Base-by-base conservation (phyloP, 176 grass and related monocot genomes). In the Ananas comosus region DNA sequence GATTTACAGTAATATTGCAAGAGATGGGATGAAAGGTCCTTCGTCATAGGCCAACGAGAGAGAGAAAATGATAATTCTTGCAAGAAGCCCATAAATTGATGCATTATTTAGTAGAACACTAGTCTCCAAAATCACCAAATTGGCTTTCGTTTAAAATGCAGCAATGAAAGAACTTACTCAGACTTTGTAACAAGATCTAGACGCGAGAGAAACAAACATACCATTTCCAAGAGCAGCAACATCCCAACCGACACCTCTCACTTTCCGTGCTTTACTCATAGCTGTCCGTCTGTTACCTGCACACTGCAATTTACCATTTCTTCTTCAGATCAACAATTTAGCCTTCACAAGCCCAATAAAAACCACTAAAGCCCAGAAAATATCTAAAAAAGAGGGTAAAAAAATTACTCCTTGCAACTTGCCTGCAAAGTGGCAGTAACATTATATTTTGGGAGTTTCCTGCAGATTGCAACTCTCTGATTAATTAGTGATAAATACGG, bases 221-320 rank as follows among this genome's bases (percentile, higher is more conserved):
- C 89, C 94, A 72, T 90, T 99, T 88, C 94, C 94, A 67, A 99
- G 76, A 82, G 94, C 89, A 75, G 94, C 84, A 72, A 88, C 64
- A 59, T 70, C 94, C 94, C 94, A 99, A 11, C 94, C 94, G 88
- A 99, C 94, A 78, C 94, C 94, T 80, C 82, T 87, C 65, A 99
- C 94, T 57, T 84, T 99, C 9, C 76, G 76, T 52, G 82, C 74
- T 51, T 82, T 85, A 83, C 94, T 99, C 94, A 99, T 99, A 14
- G 82, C 94, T 11, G 94, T 99, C 64, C 94, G 88, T 78, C 82
- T 90, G 66, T 99, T 99, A 78, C 94, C 94, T 54, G 94, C 94
- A 74, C 94, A 99, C 94, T 99, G 59, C 70, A 86, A 64, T 66
- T 42, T 66, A 64, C 28, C 25, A 70, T 74, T 64, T 29, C 50